phyloP scores from a whole-genome alignment of 495 filamentous ascomycete genomes.

The Oleoguttula mirabilis region DNA sequence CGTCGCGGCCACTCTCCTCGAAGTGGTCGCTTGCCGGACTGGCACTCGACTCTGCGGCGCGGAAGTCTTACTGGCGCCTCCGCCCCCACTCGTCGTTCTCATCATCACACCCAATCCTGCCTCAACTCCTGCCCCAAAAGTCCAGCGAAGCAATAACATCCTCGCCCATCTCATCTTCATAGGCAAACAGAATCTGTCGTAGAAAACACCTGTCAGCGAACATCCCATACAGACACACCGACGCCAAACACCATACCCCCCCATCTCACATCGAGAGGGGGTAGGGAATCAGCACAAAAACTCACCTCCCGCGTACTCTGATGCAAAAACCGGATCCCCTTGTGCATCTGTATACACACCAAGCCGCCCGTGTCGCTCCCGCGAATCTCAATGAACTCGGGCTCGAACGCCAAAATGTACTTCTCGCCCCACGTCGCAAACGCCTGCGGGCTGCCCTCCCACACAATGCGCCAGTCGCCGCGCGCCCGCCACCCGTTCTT shows the following conservation, averaged over 20 bases:
- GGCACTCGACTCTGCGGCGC: too few relatives aligned
- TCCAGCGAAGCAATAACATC: constrained; percentile 92
- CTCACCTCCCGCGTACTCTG: constrained; percentile 89
- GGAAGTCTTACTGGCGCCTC: too few relatives aligned
- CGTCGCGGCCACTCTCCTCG: too few relatives aligned
- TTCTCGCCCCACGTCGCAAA: constrained; percentile 82
- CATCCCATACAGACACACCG: not conserved
- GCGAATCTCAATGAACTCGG: constrained; percentile 95
- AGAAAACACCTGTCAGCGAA: constrained; percentile 19
- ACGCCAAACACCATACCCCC: constrained; percentile 1
- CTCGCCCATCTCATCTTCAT: constrained; percentile 86
- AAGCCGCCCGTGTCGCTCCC: constrained; percentile 82
- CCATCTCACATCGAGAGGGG: not conserved
- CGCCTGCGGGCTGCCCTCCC: constrained; percentile 83
- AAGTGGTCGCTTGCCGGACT: too few relatives aligned
- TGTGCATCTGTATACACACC: constrained; percentile 88
- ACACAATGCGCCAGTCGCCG: constrained; percentile 92
- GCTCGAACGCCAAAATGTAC: constrained; percentile 95
- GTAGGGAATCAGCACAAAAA: too few relatives aligned
- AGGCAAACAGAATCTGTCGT: constrained; percentile 80
- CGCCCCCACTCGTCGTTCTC: too few relatives aligned
- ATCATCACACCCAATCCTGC: too few relatives aligned
- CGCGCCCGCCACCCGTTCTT: constrained; percentile 93
- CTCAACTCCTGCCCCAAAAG: constrained; percentile 57
- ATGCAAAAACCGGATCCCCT: constrained; percentile 94